These are phyloP conservation scores for Pseudogymnoascus sp. DNA, from an alignment of 2,329 filamentous ascomycete genomes.

Conservation along the genomic window DNA sequence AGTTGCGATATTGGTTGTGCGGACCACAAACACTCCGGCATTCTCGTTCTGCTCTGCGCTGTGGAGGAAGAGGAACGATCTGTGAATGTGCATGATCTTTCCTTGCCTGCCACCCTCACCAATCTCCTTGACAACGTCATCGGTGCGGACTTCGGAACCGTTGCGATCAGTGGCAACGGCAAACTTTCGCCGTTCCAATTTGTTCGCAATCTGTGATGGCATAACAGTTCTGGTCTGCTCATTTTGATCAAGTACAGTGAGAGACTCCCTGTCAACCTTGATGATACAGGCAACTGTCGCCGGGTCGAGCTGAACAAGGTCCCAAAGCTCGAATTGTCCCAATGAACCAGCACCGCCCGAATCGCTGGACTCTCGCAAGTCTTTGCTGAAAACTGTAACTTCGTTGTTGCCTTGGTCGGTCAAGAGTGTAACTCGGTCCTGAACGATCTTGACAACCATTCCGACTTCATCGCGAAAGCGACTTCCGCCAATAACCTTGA, in stretches of 20 bases:
- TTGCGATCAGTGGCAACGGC: constrained; percentile 89
- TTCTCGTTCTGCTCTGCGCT: constrained; percentile 80
- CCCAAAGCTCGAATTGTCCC: constrained; percentile 86
- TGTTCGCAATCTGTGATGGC: constrained; percentile 86
- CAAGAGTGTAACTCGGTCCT: constrained; percentile 85
- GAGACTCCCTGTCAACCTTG: constrained; percentile 88
- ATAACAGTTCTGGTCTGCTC: constrained; percentile 73
- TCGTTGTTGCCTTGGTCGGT: constrained; percentile 90
- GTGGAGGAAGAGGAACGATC: constrained; percentile 85
- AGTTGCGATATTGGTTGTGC: constrained; percentile 77
- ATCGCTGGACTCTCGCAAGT: constrained; percentile 86
- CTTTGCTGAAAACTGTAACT: constrained; percentile 96
- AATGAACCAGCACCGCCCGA: constrained; percentile 75
- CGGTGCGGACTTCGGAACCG: constrained; percentile 82
- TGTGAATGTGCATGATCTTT: constrained; percentile 87
- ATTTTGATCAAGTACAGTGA: constrained; percentile 85
- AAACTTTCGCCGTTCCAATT: constrained; percentile 70
- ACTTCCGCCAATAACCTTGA: constrained; percentile 96
- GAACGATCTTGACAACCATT: constrained; percentile 89
- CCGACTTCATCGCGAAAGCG: constrained; percentile 91
- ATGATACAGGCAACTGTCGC: constrained; percentile 89
- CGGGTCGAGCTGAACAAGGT: constrained; percentile 87
- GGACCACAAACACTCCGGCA: constrained; percentile 79
- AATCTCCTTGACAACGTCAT: constrained; percentile 87
- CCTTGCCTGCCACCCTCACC: constrained; percentile 79